phyloP scores from a whole-genome alignment of 139 green algal genomes.

The Coccomyxa sp. region DNA sequence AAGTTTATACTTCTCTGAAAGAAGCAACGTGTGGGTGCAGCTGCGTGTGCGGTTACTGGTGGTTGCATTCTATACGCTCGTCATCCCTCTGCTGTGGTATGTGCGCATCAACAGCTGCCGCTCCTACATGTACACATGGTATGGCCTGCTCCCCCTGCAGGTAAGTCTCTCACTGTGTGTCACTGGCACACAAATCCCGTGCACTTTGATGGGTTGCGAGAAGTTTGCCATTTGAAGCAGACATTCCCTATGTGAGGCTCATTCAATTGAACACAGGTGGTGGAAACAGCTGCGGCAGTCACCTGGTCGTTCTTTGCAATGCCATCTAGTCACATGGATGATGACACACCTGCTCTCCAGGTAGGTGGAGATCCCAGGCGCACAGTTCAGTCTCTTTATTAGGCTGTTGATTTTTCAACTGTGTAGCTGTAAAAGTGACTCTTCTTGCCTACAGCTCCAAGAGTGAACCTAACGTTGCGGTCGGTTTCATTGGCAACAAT shows the following conservation, averaged over 20 bases:
- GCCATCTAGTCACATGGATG: background rate
- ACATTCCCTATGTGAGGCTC: background rate
- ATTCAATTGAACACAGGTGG: background rate
- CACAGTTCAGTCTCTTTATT: too few relatives aligned
- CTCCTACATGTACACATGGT: background rate
- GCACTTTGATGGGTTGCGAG: background rate
- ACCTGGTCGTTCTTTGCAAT: background rate
- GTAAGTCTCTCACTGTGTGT: background rate
- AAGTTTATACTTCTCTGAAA: background rate
- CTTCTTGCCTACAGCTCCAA: too few relatives aligned
- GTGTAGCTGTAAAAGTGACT: too few relatives aligned
- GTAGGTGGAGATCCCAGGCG: background rate
- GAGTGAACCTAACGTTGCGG: too few relatives aligned
- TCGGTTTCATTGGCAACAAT: too few relatives aligned
- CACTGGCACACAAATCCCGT: background rate
- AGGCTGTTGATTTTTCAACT: too few relatives aligned
- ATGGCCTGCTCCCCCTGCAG: background rate
- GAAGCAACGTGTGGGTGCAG: background rate
- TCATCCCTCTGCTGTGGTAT: background rate
- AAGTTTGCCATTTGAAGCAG: background rate
- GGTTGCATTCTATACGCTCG: background rate
- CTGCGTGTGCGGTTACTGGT: background rate
- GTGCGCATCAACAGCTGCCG: background rate
- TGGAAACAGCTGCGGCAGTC: background rate
- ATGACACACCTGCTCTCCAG: background rate